phyloP scores from a whole-genome alignment of 2,329 filamentous ascomycete species.

The Trichoderma citrinoviride region DNA sequence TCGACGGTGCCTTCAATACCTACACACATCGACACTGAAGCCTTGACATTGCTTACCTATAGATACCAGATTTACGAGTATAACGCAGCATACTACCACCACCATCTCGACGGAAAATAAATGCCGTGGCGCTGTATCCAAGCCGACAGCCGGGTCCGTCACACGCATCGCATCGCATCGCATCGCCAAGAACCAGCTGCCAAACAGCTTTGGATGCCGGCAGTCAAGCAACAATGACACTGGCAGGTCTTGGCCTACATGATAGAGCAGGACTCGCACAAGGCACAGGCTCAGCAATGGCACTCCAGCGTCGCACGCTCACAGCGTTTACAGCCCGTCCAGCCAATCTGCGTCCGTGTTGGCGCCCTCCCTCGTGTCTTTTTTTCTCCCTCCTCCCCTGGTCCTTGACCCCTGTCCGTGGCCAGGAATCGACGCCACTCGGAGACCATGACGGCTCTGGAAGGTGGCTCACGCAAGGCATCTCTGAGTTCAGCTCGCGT shows the following conservation, averaged over 20 bases:
- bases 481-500: not conserved
- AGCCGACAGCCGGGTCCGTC: constrained; percentile 10
- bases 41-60: not conserved
- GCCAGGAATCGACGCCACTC: constrained; percentile 4
- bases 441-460: constrained; percentile 17
- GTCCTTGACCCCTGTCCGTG: not conserved
- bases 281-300: too few species aligned
- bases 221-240: not conserved
- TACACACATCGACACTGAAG: too few species aligned
- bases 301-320: not conserved
- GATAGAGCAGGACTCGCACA: too few species aligned
- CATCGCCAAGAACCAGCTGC: constrained; percentile 10
- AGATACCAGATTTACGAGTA: not conserved
- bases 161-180: not conserved
- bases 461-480: constrained; percentile 4
- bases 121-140: constrained; percentile 6
- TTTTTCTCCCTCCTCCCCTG: not conserved
- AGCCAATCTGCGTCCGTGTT: not conserved
- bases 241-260: constrained; percentile 4
- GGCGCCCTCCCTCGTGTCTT: too few species aligned
- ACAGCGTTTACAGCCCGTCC: not conserved
- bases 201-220: not conserved
- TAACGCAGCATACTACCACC: not conserved
- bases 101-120: not conserved
- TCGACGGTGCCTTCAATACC: not conserved